Conservation (phyloP, 1,284 basidiomycete genomes). For the Ganoderma leucocontextum region DNA sequence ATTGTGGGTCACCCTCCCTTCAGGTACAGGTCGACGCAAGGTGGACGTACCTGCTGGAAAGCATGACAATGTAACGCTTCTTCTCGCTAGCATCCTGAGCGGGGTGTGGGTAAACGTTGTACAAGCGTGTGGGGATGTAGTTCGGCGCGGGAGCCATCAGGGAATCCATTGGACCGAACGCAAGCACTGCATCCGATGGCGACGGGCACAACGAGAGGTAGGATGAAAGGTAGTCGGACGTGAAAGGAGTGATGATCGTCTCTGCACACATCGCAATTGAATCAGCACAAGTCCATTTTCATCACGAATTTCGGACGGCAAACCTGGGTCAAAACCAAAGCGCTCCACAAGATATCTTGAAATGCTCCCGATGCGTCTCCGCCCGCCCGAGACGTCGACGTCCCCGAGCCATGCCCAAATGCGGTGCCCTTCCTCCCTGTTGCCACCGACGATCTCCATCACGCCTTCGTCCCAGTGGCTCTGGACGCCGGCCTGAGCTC, state of each 20-base stretch:
- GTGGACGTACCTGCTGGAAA: conserved; percentile 68
- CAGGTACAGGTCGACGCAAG: background rate
- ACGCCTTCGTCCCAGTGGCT: conserved; percentile 82
- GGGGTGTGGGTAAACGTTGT: conserved; percentile 78
- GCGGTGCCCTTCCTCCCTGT: conserved; percentile 70
- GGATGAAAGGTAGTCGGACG: conserved; percentile 73
- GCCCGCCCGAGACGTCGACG: conserved; percentile 67
- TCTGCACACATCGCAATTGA: conserved; percentile 49
- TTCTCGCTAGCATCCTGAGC: conserved; percentile 78
- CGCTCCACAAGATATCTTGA: conserved; percentile 80
- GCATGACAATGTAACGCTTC: conserved; percentile 71
- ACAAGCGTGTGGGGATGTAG: conserved; percentile 74
- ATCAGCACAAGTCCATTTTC: background rate
- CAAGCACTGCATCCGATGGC: conserved; percentile 72
- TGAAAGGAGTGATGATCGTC: conserved; percentile 78
- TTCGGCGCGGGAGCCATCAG: conserved; percentile 76
- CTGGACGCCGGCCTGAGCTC: conserved; percentile 42
- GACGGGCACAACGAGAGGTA: conserved; percentile 81
- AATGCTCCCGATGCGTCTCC: conserved; percentile 68
- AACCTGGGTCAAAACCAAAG: conserved; percentile 81
- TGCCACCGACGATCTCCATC: conserved; percentile 79
- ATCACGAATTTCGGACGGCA: conserved; percentile 30
- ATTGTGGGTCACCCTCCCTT: background rate
- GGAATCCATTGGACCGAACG: conserved; percentile 82
- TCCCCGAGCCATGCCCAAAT: conserved; percentile 80